A percentile compares a stretch with the other conserved stretches of the same genome.
Conservation (phyloP, 495 filamentous ascomycete genomes). For the Neurospora sublineolata region DNA sequence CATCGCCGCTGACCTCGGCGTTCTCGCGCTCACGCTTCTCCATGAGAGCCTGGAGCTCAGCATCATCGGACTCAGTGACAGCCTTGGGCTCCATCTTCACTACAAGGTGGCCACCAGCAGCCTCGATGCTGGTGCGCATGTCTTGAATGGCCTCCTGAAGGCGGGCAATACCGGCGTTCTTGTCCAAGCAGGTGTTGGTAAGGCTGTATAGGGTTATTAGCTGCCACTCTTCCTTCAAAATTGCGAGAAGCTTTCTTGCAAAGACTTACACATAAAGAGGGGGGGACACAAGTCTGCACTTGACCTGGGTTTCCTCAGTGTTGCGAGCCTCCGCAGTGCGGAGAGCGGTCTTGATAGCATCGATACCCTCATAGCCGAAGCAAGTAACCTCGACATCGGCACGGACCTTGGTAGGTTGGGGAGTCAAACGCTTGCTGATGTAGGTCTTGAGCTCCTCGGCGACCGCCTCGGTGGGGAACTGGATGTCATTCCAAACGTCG, state of each 20-base stretch:
- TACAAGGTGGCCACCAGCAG: conserved; percentile 61
- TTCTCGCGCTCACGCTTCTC: conserved; percentile 98
- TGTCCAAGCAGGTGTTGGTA: conserved; percentile 89
- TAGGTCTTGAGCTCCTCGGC: conserved; percentile 80
- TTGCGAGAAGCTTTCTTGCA: background rate
- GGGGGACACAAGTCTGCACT: conserved; percentile 90
- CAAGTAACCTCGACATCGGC: conserved; percentile 97
- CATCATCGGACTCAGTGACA: conserved; percentile 95
- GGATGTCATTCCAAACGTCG: conserved; percentile 85
- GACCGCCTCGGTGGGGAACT: conserved; percentile 77
- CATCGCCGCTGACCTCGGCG: conserved; percentile 89
- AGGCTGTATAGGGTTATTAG: conserved; percentile 23
- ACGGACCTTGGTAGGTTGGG: conserved; percentile 94
- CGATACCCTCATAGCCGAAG: conserved; percentile 97
- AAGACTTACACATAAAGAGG: conserved; percentile 68
- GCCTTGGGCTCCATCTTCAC: conserved; percentile 98
- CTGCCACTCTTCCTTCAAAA: background rate
- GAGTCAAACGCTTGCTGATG: conserved; percentile 90
- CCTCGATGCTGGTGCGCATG: conserved; percentile 65
- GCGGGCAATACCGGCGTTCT: conserved; percentile 67
- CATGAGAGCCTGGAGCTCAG: conserved; percentile 92
- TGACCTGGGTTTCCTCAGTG: conserved; percentile 82
- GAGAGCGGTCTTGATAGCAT: conserved; percentile 85
- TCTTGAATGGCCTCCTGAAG: conserved; percentile 80
- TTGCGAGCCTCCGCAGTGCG: conserved; percentile 80